Evolutionary conservation across 495 filamentous ascomycete genomes (phyloP), one percentile per base, ranked within the genome.

Genomic region (Penicillium odoratum): DNA sequence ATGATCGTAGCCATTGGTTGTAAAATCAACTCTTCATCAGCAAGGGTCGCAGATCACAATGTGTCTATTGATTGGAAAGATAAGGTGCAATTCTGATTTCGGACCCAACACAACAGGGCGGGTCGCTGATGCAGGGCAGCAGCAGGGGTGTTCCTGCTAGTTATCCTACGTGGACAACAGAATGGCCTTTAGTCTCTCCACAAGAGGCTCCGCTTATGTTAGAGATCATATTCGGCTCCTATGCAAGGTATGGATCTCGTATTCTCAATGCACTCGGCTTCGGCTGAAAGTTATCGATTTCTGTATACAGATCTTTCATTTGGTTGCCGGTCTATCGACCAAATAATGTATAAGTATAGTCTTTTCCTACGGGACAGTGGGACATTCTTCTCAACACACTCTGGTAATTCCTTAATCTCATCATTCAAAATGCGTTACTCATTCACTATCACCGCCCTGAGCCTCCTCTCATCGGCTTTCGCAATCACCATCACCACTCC

Each of bases 391-490:
- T 5, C 25, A 47, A 13, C 9, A 47, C 9, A n/a, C 7, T 29
- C 42, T 42, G 47, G 25, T 47, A 51, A 51, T 51, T 56, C 47
- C n/a, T 51, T 51, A 51, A 38, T 56, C 48, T 36, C 31, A 56
- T 42, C 38, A 52, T 33, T 42, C 52, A 56, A 56, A 60, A 47
- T 60, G 58, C 52, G 52, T 21, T 56, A 51, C 40, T 56, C 52
- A 42, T 56, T 60, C 47, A 42, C 48, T 47, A 51, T 60, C 40
- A 15, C 47, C n/a, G 53, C 53, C 7, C 15, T 60, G 47, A 47
- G 52, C 48, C 40, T 60, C 47, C 47, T 60, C 52, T 56, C 58
- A n/a, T 56, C 58, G 40, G 58, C 58, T 42, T 56, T 51, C 40
- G 52, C 58, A 13, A 60, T 60, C 25, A 60, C 58, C 21, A 4